These are phyloP conservation scores for Vigna angularis DNA, from an alignment of 306 rosid species.

Conservation along the genomic window DNA sequence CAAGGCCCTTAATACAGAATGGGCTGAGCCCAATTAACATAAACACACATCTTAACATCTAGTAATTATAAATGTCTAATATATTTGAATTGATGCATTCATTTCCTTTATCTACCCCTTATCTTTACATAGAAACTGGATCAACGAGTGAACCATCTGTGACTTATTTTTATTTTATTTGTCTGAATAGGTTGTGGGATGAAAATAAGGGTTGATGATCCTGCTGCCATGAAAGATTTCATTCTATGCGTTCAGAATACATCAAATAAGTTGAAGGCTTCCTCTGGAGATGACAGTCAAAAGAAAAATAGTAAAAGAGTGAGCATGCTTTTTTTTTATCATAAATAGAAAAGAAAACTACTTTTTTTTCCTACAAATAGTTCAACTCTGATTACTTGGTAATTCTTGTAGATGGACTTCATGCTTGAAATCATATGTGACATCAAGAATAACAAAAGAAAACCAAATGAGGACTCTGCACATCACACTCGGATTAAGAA, in stretches of 20 bases:
- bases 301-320: constrained; percentile 74
- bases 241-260: constrained; percentile 75
- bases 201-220: constrained; percentile 96
- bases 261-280: constrained; percentile 70
- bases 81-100: not conserved
- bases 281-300: constrained; percentile 56
- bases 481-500: constrained; percentile 78
- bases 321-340: constrained; percentile 48
- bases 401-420: constrained; percentile 86
- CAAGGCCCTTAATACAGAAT: too few species aligned
- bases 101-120: not conserved
- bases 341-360: constrained; percentile 6
- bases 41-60: too few species aligned
- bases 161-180: constrained; percentile 30
- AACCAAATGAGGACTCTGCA: constrained; percentile 76
- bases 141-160: constrained; percentile 23
- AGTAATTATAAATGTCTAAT: constrained; percentile 2
- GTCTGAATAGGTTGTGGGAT: constrained; percentile 83
- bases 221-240: constrained; percentile 81
- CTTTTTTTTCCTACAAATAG: constrained; percentile 9
- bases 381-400: constrained; percentile 43
- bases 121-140: constrained; percentile 2
- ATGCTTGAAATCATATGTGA: constrained; percentile 95
- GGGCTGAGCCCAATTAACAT: too few species aligned
- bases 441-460: constrained; percentile 95